Evolutionary conservation across 2,329 filamentous ascomycete species (phyloP), one percentile per base, ranked within the genome.

Genomic region (Claviceps pazoutovae): DNA sequence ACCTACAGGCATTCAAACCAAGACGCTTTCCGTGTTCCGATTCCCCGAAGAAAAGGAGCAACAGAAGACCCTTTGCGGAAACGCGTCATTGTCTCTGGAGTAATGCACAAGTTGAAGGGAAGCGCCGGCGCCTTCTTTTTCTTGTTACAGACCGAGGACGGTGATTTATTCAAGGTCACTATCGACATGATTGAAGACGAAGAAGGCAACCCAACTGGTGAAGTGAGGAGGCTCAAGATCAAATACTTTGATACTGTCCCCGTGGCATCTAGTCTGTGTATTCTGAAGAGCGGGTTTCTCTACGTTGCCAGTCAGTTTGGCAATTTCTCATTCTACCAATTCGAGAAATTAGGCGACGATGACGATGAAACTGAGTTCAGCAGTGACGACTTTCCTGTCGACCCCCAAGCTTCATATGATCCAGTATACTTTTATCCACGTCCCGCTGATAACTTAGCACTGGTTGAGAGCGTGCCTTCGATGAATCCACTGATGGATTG

Each of bases 241-340:
- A 96, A 96, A 66, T 98, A 97, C 67, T 98, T 97, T 60, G 93
- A 98, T 61, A 98, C 93, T 0, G 86, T 96, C 3, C 91, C 94
- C 0, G 75, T 95, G 39, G 88, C 90, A 0, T 83, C 86, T 0
- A 94, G 80, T 62, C 77, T 99, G 45, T 88, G 89, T 65, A 95
- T 98, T 58, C 69, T 98, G 58, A 95, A 95, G 70, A 95, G 89
- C 57, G 94, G 93, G 30, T 98, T 95, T 63, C 76, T 98, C 11
- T 98, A 93, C 62, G 85, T 91, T 50, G 88, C 89, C 7, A 88
- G 87, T 61, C 91, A 98, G 67, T 89, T 86, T 56, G 93, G 94
- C 34, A 93, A 96, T 64, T 87, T 94, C 64, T 82, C 89, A 54
- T 89, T 98, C 59, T 98, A 97, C 67, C 91, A 97, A 64, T 95